Base-by-base conservation (phyloP, 1,284 basidiomycete species). In the Cutaneotrichosporon mucoides region DNA sequence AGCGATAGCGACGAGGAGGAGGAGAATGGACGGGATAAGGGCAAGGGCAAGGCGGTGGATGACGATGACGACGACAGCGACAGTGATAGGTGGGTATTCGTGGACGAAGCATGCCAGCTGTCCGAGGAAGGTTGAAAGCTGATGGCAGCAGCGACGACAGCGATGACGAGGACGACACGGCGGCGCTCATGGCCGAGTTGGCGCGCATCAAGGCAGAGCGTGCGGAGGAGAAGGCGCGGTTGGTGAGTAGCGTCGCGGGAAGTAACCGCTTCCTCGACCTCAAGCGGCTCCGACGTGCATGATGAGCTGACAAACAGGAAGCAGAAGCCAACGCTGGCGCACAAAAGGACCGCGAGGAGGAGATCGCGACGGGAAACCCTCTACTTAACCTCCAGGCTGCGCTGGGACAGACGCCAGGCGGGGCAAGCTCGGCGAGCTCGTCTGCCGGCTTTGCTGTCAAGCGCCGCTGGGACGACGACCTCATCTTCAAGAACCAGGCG, bases 401-500 rank as follows among this genome's bases (percentile, higher is more conserved):
- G 8, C 82, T 96, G 1, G 90, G 89, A 4, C 86, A 86, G 56
- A 76, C 85, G 43, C 78, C 83, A 0, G 83, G 85, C 0, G 6
- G 35, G 2, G 80, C 80, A 11, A 71, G 76, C 2, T 38, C 57
- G 2, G 43, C n/a, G n/a, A n/a, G n/a, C n/a, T n/a, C 47, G 36
- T 36, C 55, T 1, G 38, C 66, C 1, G 56, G 68, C 2, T 96
- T 97, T 71, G 84, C 90, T 10, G 92, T 97, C 62, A 95, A 95
- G 81, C 83, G 88, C 68, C 83, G 93, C 56, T 97, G 93, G 93
- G 93, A 97, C 73, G 92, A 96, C 72, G 91, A 97, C 78, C 81
- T 95, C 59, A 93, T 97, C 70, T 97, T 97, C 84, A 96, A 96
- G 81, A 96, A 96, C 75, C 93, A 97, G 78, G 90, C 93, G 0